Conservation (phyloP, 2,329 filamentous ascomycete species). For the Fusarium armeniacum region DNA sequence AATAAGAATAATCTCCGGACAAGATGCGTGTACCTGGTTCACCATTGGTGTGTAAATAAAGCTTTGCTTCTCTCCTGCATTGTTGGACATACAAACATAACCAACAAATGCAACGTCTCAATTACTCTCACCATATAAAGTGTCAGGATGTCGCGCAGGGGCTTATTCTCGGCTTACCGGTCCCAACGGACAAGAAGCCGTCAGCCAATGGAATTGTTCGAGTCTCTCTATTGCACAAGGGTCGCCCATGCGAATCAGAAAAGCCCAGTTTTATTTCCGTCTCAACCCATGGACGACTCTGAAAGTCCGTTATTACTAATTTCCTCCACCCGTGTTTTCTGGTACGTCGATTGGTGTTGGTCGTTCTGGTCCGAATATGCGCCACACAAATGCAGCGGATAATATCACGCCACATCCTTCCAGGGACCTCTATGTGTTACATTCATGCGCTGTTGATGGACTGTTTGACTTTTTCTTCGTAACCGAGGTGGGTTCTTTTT, state of each 20-base stretch:
- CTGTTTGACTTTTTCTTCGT: neutral
- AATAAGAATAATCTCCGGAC: constrained; percentile 4
- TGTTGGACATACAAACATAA: neutral
- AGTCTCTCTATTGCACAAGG: neutral
- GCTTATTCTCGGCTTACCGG: constrained; percentile 3
- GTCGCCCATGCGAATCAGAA: neutral
- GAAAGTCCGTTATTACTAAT: neutral
- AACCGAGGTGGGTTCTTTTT: constrained; percentile 28
- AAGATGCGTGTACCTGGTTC: too few relatives aligned
- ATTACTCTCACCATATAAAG: neutral
- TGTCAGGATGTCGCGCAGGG: constrained; percentile 25
- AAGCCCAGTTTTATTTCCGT: neutral
- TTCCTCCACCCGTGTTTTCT: neutral
- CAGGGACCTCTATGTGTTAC: constrained; percentile 10
- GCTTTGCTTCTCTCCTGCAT: constrained; percentile 1
- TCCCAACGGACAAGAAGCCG: constrained; percentile 8
- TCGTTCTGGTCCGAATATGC: constrained; percentile 1
- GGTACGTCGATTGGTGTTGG: constrained; percentile 1
- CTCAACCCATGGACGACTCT: neutral
- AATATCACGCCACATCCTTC: constrained; percentile 25
- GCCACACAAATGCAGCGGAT: constrained; percentile 35
- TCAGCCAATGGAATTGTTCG: neutral
- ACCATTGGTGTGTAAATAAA: constrained; percentile 30
- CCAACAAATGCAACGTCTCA: constrained; percentile 24
- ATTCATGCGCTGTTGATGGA: constrained; percentile 5